Conservation (phyloP, 1,139 yeast genomes). For the Saccharomyces uvarum region DNA sequence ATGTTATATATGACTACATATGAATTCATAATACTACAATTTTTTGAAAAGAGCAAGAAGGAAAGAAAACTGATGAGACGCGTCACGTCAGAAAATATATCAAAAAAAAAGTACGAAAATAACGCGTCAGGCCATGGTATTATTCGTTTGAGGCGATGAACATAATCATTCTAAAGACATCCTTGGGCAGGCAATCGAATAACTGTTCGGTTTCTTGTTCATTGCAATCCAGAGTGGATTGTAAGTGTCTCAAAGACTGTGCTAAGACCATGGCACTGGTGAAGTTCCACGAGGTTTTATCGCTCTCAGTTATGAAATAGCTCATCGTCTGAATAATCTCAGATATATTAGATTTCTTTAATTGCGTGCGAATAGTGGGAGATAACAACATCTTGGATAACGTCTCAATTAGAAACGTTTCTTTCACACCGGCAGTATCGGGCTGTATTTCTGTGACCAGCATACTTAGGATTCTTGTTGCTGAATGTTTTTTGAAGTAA, state of each 20-base stretch:
- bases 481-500: constrained; percentile 14
- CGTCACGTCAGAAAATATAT: neutral
- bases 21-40: neutral
- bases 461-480: constrained; percentile 15
- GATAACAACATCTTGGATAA: constrained; percentile 6
- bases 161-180: constrained; percentile 10
- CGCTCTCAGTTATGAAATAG: constrained; percentile 8
- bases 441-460: constrained; percentile 13
- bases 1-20: neutral
- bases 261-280: constrained; percentile 14
- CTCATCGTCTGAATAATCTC: constrained; percentile 21
- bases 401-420: constrained; percentile 19
- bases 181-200: constrained; percentile 8
- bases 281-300: constrained; percentile 17
- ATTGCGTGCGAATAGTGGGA: neutral
- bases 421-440: constrained; percentile 11
- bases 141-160: constrained; percentile 7
- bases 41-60: neutral
- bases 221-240: neutral
- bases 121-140: neutral
- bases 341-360: constrained; percentile 13
- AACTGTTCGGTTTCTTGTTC: constrained; percentile 6
- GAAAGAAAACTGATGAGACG: neutral
- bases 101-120: neutral
- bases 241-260: constrained; percentile 2